phyloP scores from a whole-genome alignment of 2,329 filamentous ascomycete genomes.

The Botrytis porri region DNA sequence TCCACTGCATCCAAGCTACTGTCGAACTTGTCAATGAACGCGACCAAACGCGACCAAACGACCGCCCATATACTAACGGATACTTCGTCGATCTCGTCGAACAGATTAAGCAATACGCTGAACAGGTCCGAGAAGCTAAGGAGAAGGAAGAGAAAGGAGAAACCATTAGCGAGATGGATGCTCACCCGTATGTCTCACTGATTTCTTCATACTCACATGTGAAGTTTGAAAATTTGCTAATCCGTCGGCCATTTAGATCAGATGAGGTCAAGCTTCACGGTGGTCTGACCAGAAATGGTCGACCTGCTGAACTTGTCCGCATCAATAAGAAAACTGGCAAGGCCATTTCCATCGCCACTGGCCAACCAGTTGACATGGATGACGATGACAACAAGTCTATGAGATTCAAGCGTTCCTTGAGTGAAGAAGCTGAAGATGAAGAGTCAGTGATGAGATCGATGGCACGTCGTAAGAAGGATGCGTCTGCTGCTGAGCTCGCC shows the following conservation, averaged over 20 bases:
- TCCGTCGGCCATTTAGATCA: constrained; percentile 43
- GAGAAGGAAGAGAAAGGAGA: constrained; percentile 60
- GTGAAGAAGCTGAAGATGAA: constrained; percentile 70
- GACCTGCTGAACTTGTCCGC: constrained; percentile 78
- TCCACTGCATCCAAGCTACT: constrained; percentile 85
- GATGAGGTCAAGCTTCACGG: constrained; percentile 79
- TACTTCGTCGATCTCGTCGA: constrained; percentile 97
- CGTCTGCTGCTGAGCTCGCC: constrained; percentile 77
- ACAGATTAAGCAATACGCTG: constrained; percentile 87
- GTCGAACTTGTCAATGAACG: constrained; percentile 81
- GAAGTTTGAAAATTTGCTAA: constrained; percentile 27
- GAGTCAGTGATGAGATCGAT: constrained; percentile 86
- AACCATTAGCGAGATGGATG: constrained; percentile 53
- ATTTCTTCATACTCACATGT: not conserved
- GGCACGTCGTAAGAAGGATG: constrained; percentile 93
- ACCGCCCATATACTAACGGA: constrained; percentile 89
- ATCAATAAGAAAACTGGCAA: constrained; percentile 72
- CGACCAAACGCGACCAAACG: constrained; percentile 79
- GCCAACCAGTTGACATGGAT: constrained; percentile 58
- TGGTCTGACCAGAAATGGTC: constrained; percentile 77
- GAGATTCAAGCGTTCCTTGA: constrained; percentile 63
- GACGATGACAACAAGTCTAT: constrained; percentile 49
- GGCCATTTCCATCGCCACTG: constrained; percentile 72
- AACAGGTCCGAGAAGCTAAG: constrained; percentile 74
- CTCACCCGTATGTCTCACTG: constrained; percentile 52